Evolutionary conservation across 805 yeast species (phyloP).

Genomic region (Maudiozyma bulderi): DNA sequence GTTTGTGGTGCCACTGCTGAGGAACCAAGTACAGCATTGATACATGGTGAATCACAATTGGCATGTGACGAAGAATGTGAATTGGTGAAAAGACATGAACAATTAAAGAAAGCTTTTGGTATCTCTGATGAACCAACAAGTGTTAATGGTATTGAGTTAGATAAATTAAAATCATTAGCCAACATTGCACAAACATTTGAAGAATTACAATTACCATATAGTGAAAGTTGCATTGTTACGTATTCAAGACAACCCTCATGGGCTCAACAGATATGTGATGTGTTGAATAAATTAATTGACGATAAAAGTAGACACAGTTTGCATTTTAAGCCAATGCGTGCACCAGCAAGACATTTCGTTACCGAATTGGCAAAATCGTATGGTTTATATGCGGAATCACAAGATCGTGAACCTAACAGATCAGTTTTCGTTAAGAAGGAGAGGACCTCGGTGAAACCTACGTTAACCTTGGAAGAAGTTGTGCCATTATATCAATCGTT

Average conservation of each 20-base stretch:
- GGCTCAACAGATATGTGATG: constrained; percentile 56
- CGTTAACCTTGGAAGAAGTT: constrained; percentile 18
- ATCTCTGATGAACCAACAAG: background rate
- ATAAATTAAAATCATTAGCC: constrained; percentile 13
- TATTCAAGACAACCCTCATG: constrained; percentile 52
- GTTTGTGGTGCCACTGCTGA: constrained; percentile 47
- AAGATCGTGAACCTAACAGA: constrained; percentile 73
- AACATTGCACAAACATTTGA: constrained; percentile 20
- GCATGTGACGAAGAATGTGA: constrained; percentile 69
- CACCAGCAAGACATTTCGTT: constrained; percentile 59
- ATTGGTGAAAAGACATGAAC: constrained; percentile 46
- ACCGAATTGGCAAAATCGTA: constrained; percentile 57
- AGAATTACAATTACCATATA: constrained; percentile 31
- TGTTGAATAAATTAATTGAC: constrained; percentile 41
- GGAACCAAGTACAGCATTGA: background rate
- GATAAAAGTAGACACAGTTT: constrained; percentile 33
- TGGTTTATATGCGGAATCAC: constrained; percentile 57
- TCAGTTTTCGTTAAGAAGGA: constrained; percentile 52
- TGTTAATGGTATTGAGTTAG: constrained; percentile 5
- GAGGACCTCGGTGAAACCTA: constrained; percentile 19
- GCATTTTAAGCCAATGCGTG: constrained; percentile 67
- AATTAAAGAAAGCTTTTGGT: constrained; percentile 52
- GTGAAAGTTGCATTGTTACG: constrained; percentile 37
- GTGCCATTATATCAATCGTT: constrained; percentile 39
- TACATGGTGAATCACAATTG: constrained; percentile 15